Base-by-base conservation (phyloP, 1,284 basidiomycete genomes). In the Fistulina hepatica region DNA sequence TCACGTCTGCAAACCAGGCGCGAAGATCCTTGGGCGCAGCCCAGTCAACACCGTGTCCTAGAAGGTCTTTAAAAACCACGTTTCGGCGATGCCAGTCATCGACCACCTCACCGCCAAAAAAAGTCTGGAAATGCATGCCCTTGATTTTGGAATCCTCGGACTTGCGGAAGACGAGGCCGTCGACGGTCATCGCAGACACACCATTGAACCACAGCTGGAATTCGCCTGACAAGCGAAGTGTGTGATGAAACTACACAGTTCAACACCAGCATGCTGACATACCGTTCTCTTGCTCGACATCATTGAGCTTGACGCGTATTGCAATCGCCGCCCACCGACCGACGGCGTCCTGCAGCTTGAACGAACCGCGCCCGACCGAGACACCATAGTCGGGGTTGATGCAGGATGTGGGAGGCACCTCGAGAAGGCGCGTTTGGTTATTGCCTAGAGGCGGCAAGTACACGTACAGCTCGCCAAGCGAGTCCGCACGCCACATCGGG, bases 71-170 rank as follows among this genome's bases (percentile, higher is more conserved):
- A 25, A 25, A 9, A 28, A 38, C 21, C 28, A 31, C 16, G 31
- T 15, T 15, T 20, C 22, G 21, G 21, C 20, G 19, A 44, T n/a
- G 7, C 15, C 36, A 25, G 31, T 6, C 11, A 36, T 20, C 21
- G 19, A 33, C 3, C 33, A 8, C 51, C 61, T 26, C 42, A 75
- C 76, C 76, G 41, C 78, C 80, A 43, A 84, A 85, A 61, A 84
- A 85, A 2, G 79, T 83, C 56, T 82, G 71, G 37, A 79, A 73
- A 50, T 79, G 76, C 50, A 74, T 63, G 4, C 76, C 76, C 35
- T 69, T 69, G 30, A 79, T 64, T 31, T 52, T 58, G 2, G 64
- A 61, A 2, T 57, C 56, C 2, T 57, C 48, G 1, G 60, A 56
- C 2, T 65, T 60, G 9, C 74, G 63, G 1, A 76, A 46, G 2